Percentiles rank a stretch among this genome's conserved stretches.
These are phyloP conservation scores for Penicillium pulvis DNA, from an alignment of 495 filamentous ascomycete genomes.

Conservation along the genomic window DNA sequence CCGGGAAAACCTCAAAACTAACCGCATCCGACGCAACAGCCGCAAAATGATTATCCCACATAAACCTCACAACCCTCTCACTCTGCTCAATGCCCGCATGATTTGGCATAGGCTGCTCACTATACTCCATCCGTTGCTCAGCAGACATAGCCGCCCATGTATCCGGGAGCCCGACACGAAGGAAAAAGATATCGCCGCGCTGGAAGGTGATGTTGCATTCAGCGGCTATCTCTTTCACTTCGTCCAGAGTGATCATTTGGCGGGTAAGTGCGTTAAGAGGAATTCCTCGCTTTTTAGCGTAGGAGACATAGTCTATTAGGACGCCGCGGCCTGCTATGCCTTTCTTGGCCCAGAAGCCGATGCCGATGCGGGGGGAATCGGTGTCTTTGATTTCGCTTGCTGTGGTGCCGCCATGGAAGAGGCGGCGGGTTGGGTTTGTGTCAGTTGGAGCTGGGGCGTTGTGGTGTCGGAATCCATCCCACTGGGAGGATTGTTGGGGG, in stretches of 20 bases:
- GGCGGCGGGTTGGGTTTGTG: conserved; percentile 35
- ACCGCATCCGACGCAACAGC: conserved; percentile 66
- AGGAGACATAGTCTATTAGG: conserved; percentile 56
- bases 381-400: conserved; percentile 55
- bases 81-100: conserved; percentile 66
- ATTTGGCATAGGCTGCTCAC: conserved; percentile 46
- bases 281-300: conserved; percentile 48
- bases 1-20: conserved; percentile 66
- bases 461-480: conserved; percentile 75
- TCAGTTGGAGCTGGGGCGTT: conserved; percentile 38
- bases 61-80: conserved; percentile 63
- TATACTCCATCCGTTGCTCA: conserved; percentile 38
- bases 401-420: conserved; percentile 58
- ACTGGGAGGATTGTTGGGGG: conserved; percentile 75
- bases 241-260: conserved; percentile 61
- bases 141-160: conserved; percentile 46
- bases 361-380: conserved; percentile 53
- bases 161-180: conserved; percentile 65
- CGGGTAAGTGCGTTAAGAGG: conserved; percentile 58
- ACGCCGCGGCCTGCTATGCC: conserved; percentile 60
- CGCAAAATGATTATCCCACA: conserved; percentile 72
- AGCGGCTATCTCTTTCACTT: conserved; percentile 48
- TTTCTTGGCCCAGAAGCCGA: conserved; percentile 48
- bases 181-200: conserved; percentile 67
- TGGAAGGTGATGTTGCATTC: conserved; percentile 62